Evolutionary conservation across 257 asterid species (phyloP).

Genomic region (Asclepias syriaca): DNA sequence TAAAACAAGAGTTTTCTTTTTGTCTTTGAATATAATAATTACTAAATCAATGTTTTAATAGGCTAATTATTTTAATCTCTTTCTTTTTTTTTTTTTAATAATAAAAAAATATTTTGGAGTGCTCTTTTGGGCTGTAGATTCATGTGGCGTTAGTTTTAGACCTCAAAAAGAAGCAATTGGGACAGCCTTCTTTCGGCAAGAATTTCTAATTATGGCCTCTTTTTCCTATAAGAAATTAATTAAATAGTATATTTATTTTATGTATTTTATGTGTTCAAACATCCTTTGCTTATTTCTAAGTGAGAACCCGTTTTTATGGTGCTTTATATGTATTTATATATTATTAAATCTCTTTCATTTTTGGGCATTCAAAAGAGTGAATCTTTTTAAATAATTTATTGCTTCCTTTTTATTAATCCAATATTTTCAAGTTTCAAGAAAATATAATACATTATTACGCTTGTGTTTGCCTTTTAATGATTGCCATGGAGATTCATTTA

Average conservation of each 20-base stretch:
- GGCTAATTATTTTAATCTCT: background rate
- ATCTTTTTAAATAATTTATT: background rate
- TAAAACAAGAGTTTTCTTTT: constrained; percentile 24
- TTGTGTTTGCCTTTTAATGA: no score
- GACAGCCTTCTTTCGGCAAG: constrained; percentile 29
- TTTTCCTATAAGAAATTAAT: background rate
- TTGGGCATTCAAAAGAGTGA: constrained; percentile 1
- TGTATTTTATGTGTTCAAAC: constrained; percentile 22
- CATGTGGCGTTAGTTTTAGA: constrained; percentile 17
- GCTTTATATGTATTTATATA: background rate
- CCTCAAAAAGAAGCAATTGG: constrained; percentile 11
- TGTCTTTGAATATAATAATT: constrained; percentile 12
- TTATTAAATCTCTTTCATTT: background rate
- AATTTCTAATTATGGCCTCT: constrained; percentile 1
- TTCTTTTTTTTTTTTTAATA: background rate
- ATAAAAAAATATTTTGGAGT: background rate
- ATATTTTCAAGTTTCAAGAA: background rate
- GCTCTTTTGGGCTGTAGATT: constrained; percentile 24
- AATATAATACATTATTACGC: no score
- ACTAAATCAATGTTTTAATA: background rate
- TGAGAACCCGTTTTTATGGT: constrained; percentile 6
- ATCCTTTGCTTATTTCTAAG: constrained; percentile 12
- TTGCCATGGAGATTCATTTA: no score
- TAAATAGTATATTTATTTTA: background rate
- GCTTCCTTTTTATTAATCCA: no score